Conservation (phyloP, 225 moss, liverwort and hornwort species). For the Ulota crispa region DNA sequence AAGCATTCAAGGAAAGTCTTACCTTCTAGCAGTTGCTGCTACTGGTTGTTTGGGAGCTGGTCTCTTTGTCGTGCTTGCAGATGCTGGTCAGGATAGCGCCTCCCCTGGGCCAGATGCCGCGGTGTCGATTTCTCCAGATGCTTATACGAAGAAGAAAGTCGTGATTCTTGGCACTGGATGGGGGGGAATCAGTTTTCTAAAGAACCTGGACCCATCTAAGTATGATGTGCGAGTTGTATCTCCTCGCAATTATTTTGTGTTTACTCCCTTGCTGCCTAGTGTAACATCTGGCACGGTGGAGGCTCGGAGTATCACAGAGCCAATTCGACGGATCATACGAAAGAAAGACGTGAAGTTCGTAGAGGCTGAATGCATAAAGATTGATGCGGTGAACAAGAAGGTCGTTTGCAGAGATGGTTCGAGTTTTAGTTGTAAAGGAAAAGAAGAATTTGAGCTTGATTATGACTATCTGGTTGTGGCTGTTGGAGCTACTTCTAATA, state of each 20-base stretch:
- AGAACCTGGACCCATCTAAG: conserved; percentile 56
- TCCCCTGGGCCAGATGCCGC: conserved; percentile 10
- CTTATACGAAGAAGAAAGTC: conserved; percentile 57
- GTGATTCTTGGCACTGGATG: conserved; percentile 96
- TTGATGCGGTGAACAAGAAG: conserved; percentile 73
- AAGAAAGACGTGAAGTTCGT: conserved; percentile 59
- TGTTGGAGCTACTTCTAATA: conserved; percentile 84
- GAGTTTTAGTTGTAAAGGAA: conserved; percentile 39
- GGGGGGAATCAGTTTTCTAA: conserved; percentile 90
- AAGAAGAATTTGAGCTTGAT: conserved; percentile 67
- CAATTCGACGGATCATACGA: conserved; percentile 80
- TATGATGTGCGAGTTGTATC: conserved; percentile 82
- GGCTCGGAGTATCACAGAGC: conserved; percentile 90
- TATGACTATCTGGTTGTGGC: conserved; percentile 88
- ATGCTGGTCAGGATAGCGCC: conserved; percentile 50
- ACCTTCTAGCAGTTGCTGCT: conserved; percentile 59
- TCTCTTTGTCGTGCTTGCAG: conserved; percentile 68
- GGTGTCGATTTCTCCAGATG: conserved; percentile 7
- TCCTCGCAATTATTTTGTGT: conserved; percentile 95
- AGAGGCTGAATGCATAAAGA: conserved; percentile 83
- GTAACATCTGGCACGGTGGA: conserved; percentile 98
- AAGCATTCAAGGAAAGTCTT: conserved; percentile 39
- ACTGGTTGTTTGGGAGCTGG: conserved; percentile 88
- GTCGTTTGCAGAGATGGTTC: conserved; percentile 68
- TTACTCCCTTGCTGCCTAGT: conserved; percentile 92